Conservation (phyloP, 306 rosid species). For the Trichosanthes truncata region DNA sequence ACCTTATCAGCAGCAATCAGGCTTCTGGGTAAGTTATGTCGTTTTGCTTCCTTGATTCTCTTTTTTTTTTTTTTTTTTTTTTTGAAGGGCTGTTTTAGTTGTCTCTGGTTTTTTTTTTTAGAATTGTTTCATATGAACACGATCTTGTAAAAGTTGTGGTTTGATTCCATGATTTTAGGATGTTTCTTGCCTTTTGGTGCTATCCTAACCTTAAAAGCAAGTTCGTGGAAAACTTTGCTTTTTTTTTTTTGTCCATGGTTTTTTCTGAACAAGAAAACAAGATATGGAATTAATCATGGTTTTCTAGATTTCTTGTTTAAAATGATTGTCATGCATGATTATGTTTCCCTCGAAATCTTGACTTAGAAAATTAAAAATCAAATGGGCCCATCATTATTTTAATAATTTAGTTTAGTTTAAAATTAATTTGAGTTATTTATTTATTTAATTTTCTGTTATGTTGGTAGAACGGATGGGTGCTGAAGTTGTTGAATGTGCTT, state of each 20-base stretch:
- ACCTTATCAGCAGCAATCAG: slow-evolving; percentile 82
- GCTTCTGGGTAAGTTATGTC: slow-evolving; percentile 56
- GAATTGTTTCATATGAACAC: not conserved
- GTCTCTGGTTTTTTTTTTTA: not conserved
- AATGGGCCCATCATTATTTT: not conserved
- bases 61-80: not conserved
- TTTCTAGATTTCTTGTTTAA: not conserved
- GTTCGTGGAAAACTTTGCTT: not conserved
- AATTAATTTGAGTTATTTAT: not conserved
- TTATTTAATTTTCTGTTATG: not conserved
- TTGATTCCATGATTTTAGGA: not conserved
- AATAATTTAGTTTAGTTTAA: not conserved
- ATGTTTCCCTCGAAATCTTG: not conserved
- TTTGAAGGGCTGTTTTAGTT: too few species aligned
- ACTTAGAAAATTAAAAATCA: not conserved
- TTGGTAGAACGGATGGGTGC: slow-evolving; percentile 71
- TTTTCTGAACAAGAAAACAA: not conserved
- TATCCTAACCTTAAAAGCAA: not conserved
- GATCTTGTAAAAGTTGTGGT: not conserved
- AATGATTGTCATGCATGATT: slow-evolving; percentile 1
- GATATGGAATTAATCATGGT: not conserved
- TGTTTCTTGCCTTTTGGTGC: not conserved
- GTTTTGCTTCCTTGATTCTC: not conserved
- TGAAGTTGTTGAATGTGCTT: slow-evolving; percentile 91
- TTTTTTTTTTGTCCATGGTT: not conserved